These are phyloP conservation scores for Silene conica DNA, from an alignment of 148 eudicot species.

Conservation along the genomic window DNA sequence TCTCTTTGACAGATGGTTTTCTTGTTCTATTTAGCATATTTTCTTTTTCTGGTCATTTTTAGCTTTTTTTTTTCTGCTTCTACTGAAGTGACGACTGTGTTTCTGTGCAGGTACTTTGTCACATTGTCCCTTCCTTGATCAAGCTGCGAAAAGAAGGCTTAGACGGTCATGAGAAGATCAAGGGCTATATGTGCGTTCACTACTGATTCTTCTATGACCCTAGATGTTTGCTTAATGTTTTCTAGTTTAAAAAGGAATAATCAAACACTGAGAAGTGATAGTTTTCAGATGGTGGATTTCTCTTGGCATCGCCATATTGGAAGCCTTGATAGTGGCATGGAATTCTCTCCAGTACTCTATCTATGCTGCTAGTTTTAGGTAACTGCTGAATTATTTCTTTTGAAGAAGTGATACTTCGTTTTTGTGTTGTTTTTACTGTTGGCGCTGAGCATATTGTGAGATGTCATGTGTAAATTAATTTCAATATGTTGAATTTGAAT, in stretches of 20 bases:
- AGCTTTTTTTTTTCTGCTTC: neutral
- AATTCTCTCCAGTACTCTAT: slow-evolving; percentile 91
- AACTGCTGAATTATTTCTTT: slow-evolving; percentile 11
- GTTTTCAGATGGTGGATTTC: slow-evolving; percentile 91
- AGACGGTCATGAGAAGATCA: slow-evolving; percentile 93
- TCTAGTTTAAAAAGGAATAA: slow-evolving; percentile 6
- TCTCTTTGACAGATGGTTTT: neutral
- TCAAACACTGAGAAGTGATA: slow-evolving; percentile 17
- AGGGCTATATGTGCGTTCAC: slow-evolving; percentile 89
- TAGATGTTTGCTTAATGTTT: slow-evolving; percentile 28
- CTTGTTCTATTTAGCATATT: neutral
- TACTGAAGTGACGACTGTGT: slow-evolving; percentile 13
- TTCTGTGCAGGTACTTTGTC: slow-evolving; percentile 69
- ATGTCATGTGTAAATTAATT: neutral
- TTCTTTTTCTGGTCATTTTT: neutral
- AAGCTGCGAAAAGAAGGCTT: slow-evolving; percentile 99
- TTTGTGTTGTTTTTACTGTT: neutral
- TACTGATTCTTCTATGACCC: slow-evolving; percentile 42
- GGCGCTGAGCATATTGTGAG: neutral
- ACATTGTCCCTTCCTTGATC: slow-evolving; percentile 78
- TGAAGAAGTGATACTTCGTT: neutral
- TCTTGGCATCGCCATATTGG: slow-evolving; percentile 81
- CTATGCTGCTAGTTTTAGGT: slow-evolving; percentile 74
- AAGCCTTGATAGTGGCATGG: slow-evolving; percentile 67
- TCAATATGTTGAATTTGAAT: neutral